Evolutionary conservation across 2,329 filamentous ascomycete species (phyloP).

Genomic region (Colletotrichum chlorophyti): DNA sequence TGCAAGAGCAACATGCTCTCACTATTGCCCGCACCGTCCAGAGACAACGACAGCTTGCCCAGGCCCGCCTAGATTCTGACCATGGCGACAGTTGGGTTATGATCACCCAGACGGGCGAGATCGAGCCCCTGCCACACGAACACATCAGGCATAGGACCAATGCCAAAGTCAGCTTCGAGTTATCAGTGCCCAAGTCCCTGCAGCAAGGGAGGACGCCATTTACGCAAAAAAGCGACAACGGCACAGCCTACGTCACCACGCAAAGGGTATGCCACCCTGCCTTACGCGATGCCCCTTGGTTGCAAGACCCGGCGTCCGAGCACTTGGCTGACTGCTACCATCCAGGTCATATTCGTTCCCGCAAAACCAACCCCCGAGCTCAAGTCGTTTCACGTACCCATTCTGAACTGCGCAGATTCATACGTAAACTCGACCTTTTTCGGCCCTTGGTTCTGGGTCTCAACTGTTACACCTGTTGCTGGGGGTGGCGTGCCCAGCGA

Average conservation of each 20-base stretch:
- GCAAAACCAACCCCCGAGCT: slow-evolving; percentile 71
- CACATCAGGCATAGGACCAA: slow-evolving; percentile 81
- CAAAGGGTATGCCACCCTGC: too few species aligned
- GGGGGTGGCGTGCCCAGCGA: slow-evolving; percentile 83
- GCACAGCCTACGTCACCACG: slow-evolving; percentile 82
- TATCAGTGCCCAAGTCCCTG: slow-evolving; percentile 74
- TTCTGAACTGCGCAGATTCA: slow-evolving; percentile 86
- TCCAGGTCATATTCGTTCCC: slow-evolving; percentile 86
- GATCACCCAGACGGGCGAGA: slow-evolving; percentile 76
- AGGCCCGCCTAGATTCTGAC: slow-evolving; percentile 54
- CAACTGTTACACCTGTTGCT: slow-evolving; percentile 78
- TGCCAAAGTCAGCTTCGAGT: slow-evolving; percentile 76
- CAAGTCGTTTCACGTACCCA: slow-evolving; percentile 87
- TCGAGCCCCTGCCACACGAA: slow-evolving; percentile 86
- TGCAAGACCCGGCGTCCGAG: not conserved
- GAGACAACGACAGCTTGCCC: slow-evolving; percentile 34
- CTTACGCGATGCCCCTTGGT: slow-evolving; percentile 42
- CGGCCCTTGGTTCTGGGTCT: slow-evolving; percentile 89
- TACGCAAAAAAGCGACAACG: slow-evolving; percentile 75
- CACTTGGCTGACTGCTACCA: slow-evolving; percentile 10
- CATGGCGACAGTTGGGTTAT: slow-evolving; percentile 81
- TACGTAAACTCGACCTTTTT: slow-evolving; percentile 90
- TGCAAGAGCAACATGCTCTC: slow-evolving; percentile 52
- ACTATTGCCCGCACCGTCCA: slow-evolving; percentile 47
- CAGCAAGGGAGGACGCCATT: slow-evolving; percentile 66